Evolutionary conservation across 768 basidiomycete species (phyloP).

Genomic region (Naganishia randhawae): DNA sequence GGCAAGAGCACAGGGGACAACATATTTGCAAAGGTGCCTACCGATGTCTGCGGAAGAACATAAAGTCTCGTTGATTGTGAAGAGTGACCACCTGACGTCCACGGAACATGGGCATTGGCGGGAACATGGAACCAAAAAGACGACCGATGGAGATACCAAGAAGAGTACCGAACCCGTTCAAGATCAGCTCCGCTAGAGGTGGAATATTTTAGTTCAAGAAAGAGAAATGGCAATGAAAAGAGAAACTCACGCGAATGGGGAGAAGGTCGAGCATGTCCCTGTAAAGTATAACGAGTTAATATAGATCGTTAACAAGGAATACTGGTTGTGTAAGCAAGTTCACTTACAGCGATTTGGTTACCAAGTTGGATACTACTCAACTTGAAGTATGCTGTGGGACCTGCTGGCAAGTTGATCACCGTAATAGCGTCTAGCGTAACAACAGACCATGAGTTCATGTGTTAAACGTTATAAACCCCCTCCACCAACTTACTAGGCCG

Average conservation of each 20-base stretch:
- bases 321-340: not conserved
- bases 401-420: slow-evolving; percentile 79
- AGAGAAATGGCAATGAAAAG: not conserved
- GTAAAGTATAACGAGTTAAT: not conserved
- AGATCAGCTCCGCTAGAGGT: slow-evolving; percentile 69
- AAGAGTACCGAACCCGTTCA: slow-evolving; percentile 89
- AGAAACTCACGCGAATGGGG: slow-evolving; percentile 64
- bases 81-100: slow-evolving; percentile 94
- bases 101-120: slow-evolving; percentile 88
- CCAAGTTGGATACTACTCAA: slow-evolving; percentile 81
- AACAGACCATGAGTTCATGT: not conserved
- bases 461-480: not conserved
- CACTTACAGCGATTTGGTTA: slow-evolving; percentile 70
- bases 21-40: slow-evolving; percentile 49
- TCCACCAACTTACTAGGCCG: slow-evolving; percentile 69
- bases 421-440: slow-evolving; percentile 76
- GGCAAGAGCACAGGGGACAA: not conserved
- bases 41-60: slow-evolving; percentile 95
- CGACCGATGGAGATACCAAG: slow-evolving; percentile 89
- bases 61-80: slow-evolving; percentile 94
- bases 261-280: slow-evolving; percentile 91
- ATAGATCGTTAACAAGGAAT: not conserved
- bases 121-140: slow-evolving; percentile 94
- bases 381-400: slow-evolving; percentile 94
- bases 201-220: not conserved